Evolutionary conservation across 2,329 filamentous ascomycete species (phyloP), one percentile per base, ranked within the genome.

Genomic region (Periglandula ipomoeae): DNA sequence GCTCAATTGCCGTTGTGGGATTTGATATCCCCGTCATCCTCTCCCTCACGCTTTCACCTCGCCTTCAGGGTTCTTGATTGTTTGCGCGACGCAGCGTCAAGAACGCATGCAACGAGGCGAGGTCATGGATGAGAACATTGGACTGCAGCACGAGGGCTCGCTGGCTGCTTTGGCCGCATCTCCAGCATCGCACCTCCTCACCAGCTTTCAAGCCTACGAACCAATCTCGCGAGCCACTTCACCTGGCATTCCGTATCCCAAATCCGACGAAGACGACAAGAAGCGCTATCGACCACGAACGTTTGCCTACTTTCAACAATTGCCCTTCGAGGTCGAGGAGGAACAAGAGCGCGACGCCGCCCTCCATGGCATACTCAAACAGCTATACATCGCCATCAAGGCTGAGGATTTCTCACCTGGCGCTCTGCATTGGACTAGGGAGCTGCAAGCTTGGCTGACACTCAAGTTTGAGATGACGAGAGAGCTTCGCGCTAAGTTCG

Each of bases 381-480:
- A 95, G 61, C 83, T 98, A 26, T 97, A 95, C 65, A 87, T 96
- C 58, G 81, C 91, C 50, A 76, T 98, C 54, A 85, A 89, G 63
- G 85, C 93, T 3, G 89, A 95, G 56, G 93, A 98, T 67, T 97
- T 97, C 67, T 84, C 86, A 22, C 88, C 91, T 0, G 93, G 93
- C 30, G 93, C 91, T 24, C 76, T 95, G 52, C 91, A 98, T 68
- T 98, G 93, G 93, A 96, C 93, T 15, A 83, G 91, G 57, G 93
- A 98, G 77, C 83, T 98, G 43, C 82, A 90, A 62, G 88, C 86
- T 67, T 98, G 94, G 93, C 76, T 98, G 56, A 87, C 85, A 47
- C 81, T 98, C 67, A 98, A 98, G 74, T 98, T 98, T 64, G 91
- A 98, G 70, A 89, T 95, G 64, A 88, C 89, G 43, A 82, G 87